Percentiles rank a stretch among this genome's conserved stretches.
Evolutionary conservation across 148 eudicot genomes (phyloP).

Genomic region (Agrostemma githago): DNA sequence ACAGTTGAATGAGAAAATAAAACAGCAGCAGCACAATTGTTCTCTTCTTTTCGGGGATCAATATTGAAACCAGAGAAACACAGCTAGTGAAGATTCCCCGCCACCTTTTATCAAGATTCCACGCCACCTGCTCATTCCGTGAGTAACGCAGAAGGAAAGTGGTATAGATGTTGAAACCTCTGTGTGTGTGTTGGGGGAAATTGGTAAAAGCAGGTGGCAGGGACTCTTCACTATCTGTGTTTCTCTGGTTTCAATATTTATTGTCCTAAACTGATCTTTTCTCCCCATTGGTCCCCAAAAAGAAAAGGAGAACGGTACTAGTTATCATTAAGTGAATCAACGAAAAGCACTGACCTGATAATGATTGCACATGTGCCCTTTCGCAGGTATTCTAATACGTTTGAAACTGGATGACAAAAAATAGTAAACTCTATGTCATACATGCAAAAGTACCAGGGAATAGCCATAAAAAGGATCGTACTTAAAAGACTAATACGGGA

Average conservation of each 20-base stretch:
- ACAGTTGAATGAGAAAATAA: slow-evolving; percentile 14
- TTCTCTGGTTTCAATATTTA: too few relatives aligned
- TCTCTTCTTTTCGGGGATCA: neutral
- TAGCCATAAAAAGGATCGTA: too few relatives aligned
- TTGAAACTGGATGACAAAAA: slow-evolving; percentile 41
- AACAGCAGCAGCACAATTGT: neutral
- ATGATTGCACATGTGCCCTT: slow-evolving; percentile 85
- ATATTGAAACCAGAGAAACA: neutral
- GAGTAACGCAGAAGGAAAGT: too few relatives aligned
- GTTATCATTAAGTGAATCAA: neutral
- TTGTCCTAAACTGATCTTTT: too few relatives aligned
- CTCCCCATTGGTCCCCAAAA: too few relatives aligned
- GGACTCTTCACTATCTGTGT: too few relatives aligned
- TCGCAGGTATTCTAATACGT: slow-evolving; percentile 70
- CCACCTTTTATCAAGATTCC: neutral
- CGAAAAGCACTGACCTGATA: slow-evolving; percentile 57
- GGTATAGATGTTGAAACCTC: too few relatives aligned
- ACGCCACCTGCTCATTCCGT: too few relatives aligned
- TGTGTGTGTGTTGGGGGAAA: too few relatives aligned
- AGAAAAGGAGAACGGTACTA: too few relatives aligned
- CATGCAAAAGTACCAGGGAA: neutral
- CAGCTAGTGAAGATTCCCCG: neutral
- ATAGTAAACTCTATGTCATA: neutral
- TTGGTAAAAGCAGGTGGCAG: too few relatives aligned
- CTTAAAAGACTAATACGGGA: too few relatives aligned